Conservation (phyloP, 805 yeast species). For the Zygosaccharomyces siamensis region DNA sequence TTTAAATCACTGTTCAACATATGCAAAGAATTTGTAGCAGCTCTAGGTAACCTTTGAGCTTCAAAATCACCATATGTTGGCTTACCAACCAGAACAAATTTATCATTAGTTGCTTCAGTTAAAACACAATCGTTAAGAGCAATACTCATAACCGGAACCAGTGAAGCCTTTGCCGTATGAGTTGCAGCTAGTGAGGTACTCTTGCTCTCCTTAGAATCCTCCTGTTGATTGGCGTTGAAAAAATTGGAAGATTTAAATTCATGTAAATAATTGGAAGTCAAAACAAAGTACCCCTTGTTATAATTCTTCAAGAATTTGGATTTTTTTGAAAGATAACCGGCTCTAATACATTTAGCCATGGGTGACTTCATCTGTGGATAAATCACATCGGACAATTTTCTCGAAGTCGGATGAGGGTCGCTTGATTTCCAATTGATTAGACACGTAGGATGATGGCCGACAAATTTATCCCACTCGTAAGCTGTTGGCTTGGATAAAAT, state of each 20-base stretch:
- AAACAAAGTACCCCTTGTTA: slow-evolving; percentile 58
- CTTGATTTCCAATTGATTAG: slow-evolving; percentile 37
- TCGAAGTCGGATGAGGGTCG: slow-evolving; percentile 38
- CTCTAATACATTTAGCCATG: slow-evolving; percentile 49
- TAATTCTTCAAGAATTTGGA: slow-evolving; percentile 58
- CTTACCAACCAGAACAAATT: slow-evolving; percentile 39
- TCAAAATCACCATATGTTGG: slow-evolving; percentile 21
- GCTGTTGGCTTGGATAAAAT: slow-evolving; percentile 52
- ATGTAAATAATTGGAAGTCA: slow-evolving; percentile 62
- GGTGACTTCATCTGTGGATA: slow-evolving; percentile 52
- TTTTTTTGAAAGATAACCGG: slow-evolving; percentile 57
- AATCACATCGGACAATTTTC: slow-evolving; percentile 47
- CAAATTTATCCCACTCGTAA: slow-evolving; percentile 67
- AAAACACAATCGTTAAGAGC: slow-evolving; percentile 36
- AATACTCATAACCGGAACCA: slow-evolving; percentile 41
- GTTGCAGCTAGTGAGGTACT: slow-evolving; percentile 10
- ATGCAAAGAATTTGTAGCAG: background rate
- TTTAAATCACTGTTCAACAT: background rate
- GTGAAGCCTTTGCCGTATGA: slow-evolving; percentile 42
- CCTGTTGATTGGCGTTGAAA: slow-evolving; percentile 18
- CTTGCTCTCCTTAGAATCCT: slow-evolving; percentile 31
- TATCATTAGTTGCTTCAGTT: slow-evolving; percentile 35
- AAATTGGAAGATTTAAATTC: slow-evolving; percentile 49
- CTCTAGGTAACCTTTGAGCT: slow-evolving; percentile 14
- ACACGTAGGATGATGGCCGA: slow-evolving; percentile 42